Conservation (phyloP, 306 rosid species). For the Senna siamea region DNA sequence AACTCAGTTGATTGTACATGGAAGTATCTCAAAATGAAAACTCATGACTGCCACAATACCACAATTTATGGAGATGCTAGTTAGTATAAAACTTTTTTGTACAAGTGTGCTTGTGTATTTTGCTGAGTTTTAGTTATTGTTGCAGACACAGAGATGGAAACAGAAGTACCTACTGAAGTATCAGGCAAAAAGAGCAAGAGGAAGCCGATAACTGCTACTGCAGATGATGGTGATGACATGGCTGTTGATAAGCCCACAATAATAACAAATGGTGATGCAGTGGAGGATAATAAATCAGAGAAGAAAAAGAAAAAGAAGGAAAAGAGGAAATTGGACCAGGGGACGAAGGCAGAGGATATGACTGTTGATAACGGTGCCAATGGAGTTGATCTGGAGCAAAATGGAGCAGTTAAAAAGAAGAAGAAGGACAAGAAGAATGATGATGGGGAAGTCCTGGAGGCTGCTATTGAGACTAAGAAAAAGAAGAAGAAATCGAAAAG, state of each 20-base stretch:
- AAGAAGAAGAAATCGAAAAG: constrained; percentile 70
- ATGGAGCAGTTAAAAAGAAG: constrained; percentile 55
- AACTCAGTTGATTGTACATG: neutral
- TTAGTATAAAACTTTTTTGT: neutral
- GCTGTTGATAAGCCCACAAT: constrained; percentile 59
- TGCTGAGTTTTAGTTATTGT: constrained; percentile 13
- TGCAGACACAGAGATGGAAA: constrained; percentile 65
- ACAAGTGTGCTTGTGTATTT: neutral
- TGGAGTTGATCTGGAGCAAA: constrained; percentile 46
- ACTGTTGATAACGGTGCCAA: constrained; percentile 41
- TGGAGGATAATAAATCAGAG: constrained; percentile 65
- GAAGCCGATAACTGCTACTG: constrained; percentile 60
- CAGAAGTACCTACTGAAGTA: constrained; percentile 54
- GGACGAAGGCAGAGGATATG: constrained; percentile 42
- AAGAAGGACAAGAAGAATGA: constrained; percentile 63
- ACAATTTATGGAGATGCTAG: neutral
- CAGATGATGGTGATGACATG: constrained; percentile 52
- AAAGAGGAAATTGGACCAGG: constrained; percentile 69
- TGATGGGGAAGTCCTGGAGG: constrained; percentile 43
- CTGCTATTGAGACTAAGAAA: constrained; percentile 58
- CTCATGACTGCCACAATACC: neutral
- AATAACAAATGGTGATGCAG: constrained; percentile 61
- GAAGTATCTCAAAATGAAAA: neutral
- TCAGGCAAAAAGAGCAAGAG: constrained; percentile 77
- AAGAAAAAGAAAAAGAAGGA: constrained; percentile 91